Evolutionary conservation across 768 basidiomycete genomes (phyloP), one percentile per base, ranked within the genome.

Genomic region (Boletus vinaceobasis): DNA sequence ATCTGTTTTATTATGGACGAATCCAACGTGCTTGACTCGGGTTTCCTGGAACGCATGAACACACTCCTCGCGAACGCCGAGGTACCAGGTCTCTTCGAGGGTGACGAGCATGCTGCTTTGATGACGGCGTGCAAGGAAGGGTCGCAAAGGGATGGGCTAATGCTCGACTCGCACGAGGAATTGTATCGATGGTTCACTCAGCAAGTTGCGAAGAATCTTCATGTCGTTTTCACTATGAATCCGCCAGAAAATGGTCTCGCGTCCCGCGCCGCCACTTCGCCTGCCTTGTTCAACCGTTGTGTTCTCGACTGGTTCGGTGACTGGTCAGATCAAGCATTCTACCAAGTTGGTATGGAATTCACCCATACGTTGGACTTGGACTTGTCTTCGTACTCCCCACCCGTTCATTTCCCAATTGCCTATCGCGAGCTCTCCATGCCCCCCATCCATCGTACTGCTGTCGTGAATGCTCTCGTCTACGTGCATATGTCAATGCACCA

Each of bases 1-100:
- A 88, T 99, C 46, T 98, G 94, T 70, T 99, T 99, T 79, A 98
- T 99, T 75, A 98, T 99, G 97, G 97, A 99, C 71, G 97, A 99
- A 71, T 98, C 97, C 4, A 98, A 99, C 64, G 97, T 98, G 13
- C 87, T 98, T 32, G 97, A 99, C 69, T 96, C 97, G 13, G 97
- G 97, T 43, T 99, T 99, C 81, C 75, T 99, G 60, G 97, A 99
- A 70, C 86, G 97, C n/a, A 98, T 99, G 96, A 99, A 99, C 71
- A 99, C 97, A 0, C 83, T 99, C 14, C 82, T 99, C 15, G 97
- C 97, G 38, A 99, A 99, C 64, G 97, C 97, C n/a, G 97, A 99
- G 71, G 95, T 99, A n/a, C 97, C 97, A 0, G 97, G 97, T 71
- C 80, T 99, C n/a, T 99, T 99, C 69, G 97, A 99, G 73, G 97